Evolutionary conservation across 345 rosid species (phyloP).

Genomic region (Murraya paniculata): DNA sequence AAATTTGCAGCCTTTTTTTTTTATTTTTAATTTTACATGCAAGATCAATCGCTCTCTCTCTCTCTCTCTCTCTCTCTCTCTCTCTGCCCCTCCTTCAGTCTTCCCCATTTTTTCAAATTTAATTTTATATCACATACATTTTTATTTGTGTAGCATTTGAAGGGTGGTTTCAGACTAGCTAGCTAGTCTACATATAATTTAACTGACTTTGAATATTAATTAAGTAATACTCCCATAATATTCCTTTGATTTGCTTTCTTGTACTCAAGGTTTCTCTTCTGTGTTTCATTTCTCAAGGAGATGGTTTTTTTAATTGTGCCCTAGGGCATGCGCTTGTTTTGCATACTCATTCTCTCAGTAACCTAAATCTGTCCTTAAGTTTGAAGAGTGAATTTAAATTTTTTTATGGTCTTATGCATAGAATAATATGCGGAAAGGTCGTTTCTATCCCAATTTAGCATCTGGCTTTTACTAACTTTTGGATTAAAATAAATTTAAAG

Average conservation of each 20-base stretch:
- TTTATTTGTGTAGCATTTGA: no score
- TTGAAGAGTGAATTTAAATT: constrained; percentile 14
- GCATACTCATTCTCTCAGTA: no score
- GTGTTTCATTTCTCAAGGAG: not conserved
- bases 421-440: constrained; percentile 8
- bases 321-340: constrained; percentile 3
- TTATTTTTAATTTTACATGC: not conserved
- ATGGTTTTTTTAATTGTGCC: constrained; percentile 8
- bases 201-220: not conserved
- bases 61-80: not conserved
- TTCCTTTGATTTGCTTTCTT: not conserved
- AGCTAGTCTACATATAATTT: not conserved
- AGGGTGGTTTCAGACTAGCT: not conserved
- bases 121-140: not conserved
- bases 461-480: not conserved
- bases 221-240: not conserved
- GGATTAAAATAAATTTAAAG: not conserved
- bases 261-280: constrained; percentile 6
- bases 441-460: constrained; percentile 17
- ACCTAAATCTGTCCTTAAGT: not conserved
- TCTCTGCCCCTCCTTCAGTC: not conserved
- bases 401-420: constrained; percentile 17
- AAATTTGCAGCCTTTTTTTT: not conserved
- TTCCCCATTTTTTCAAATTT: not conserved
- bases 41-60: constrained; percentile 20